These are phyloP conservation scores for Mycena metata DNA, from an alignment of 768 basidiomycete genomes.

Conservation along the genomic window DNA sequence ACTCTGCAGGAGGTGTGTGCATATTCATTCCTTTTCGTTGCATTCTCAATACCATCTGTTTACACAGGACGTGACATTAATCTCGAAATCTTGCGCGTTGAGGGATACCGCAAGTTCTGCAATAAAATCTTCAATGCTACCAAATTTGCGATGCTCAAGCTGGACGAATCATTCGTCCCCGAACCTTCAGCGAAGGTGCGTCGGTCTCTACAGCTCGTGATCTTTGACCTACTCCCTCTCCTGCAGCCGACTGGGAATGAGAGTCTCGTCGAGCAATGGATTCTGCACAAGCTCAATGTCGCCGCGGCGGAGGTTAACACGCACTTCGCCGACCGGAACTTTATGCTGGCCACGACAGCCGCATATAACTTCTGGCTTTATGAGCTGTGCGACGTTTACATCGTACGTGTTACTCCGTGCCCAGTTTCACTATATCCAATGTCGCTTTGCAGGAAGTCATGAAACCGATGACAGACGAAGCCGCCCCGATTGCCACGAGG, in stretches of 20 bases:
- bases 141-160: slow-evolving; percentile 98
- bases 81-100: slow-evolving; percentile 93
- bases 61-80: slow-evolving; percentile 93
- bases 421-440: slow-evolving; percentile 10
- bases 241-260: slow-evolving; percentile 88
- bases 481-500: slow-evolving; percentile 70
- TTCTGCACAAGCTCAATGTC: slow-evolving; percentile 91
- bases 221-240: slow-evolving; percentile 25
- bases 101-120: slow-evolving; percentile 99
- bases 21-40: background rate
- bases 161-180: slow-evolving; percentile 88
- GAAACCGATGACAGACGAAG: slow-evolving; percentile 95
- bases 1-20: slow-evolving; percentile 84
- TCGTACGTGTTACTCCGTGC: slow-evolving; percentile 64
- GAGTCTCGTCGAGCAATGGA: slow-evolving; percentile 94
- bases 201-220: background rate
- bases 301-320: slow-evolving; percentile 84
- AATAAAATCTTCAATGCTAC: slow-evolving; percentile 99
- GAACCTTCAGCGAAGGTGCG: slow-evolving; percentile 75
- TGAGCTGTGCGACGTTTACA: slow-evolving; percentile 99
- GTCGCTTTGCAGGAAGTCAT: slow-evolving; percentile 84
- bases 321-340: slow-evolving; percentile 84
- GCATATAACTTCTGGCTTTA: slow-evolving; percentile 98
- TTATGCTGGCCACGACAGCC: slow-evolving; percentile 90
- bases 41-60: background rate